These are phyloP conservation scores for Torulaspora microellipsoides DNA, from an alignment of 805 yeast genomes.

Conservation along the genomic window DNA sequence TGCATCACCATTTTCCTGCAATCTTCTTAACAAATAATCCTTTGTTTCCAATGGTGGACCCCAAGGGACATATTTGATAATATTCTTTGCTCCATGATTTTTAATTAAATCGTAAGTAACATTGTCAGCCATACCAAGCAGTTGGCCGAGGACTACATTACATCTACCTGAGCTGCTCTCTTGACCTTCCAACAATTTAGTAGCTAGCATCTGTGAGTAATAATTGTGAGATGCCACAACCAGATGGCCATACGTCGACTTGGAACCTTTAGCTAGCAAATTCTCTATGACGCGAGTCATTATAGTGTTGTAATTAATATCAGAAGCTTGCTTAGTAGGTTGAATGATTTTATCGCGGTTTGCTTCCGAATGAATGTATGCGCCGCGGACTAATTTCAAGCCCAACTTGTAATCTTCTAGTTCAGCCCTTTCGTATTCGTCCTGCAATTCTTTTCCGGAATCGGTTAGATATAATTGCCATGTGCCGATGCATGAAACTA, in stretches of 20 bases:
- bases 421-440: slow-evolving; percentile 63
- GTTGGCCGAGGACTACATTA: slow-evolving; percentile 81
- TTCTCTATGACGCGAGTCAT: slow-evolving; percentile 57
- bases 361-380: slow-evolving; percentile 86
- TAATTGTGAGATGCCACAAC: slow-evolving; percentile 90
- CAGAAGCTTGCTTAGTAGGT: slow-evolving; percentile 75
- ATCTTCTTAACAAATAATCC: slow-evolving; percentile 80
- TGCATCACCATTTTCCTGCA: slow-evolving; percentile 95
- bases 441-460: slow-evolving; percentile 53
- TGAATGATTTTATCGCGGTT: slow-evolving; percentile 64
- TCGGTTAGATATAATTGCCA: slow-evolving; percentile 86
- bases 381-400: slow-evolving; percentile 90
- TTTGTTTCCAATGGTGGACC: slow-evolving; percentile 94
- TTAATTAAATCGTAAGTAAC: slow-evolving; percentile 70
- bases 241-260: slow-evolving; percentile 62
- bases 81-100: slow-evolving; percentile 61
- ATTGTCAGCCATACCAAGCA: slow-evolving; percentile 93
- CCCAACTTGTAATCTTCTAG: slow-evolving; percentile 67
- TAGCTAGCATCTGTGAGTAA: slow-evolving; percentile 68
- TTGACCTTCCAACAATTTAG: slow-evolving; percentile 45
- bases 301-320: slow-evolving; percentile 67
- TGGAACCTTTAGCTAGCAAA: slow-evolving; percentile 42
- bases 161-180: slow-evolving; percentile 51
- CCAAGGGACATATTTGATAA: slow-evolving; percentile 95
- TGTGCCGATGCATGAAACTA: slow-evolving; percentile 76